Conservation (phyloP, 345 rosid species). For the Lepidium sativum region DNA sequence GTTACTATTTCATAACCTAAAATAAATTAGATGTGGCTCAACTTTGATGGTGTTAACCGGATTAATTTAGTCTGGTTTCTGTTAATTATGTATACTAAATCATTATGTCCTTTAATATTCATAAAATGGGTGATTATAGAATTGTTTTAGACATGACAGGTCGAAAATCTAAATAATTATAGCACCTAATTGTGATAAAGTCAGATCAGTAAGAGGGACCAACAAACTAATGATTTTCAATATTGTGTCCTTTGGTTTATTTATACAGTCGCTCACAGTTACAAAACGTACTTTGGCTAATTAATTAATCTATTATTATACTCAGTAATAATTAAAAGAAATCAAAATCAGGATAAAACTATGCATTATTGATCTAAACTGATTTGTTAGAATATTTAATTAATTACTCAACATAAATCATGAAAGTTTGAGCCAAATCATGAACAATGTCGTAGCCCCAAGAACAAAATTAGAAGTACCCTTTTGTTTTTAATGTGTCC, state of each 20-base stretch:
- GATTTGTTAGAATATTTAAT: background rate
- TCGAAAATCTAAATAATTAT: background rate
- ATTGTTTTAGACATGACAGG: constrained; percentile 17
- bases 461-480: background rate
- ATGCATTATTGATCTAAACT: background rate
- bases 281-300: background rate
- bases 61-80: background rate
- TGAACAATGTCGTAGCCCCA: background rate
- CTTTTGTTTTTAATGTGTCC: background rate
- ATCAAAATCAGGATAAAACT: background rate
- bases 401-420: background rate
- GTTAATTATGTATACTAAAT: background rate
- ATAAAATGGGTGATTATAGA: background rate
- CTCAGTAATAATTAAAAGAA: background rate
- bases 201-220: background rate
- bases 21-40: background rate
- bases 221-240: background rate
- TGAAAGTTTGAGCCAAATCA: background rate
- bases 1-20: background rate
- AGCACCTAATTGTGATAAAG: constrained; percentile 17
- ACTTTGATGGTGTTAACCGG: background rate
- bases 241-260: constrained; percentile 10
- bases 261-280: constrained; percentile 1
- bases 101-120: background rate
- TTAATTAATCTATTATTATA: background rate